A percentile compares a stretch with the other conserved stretches of the same genome.
Conservation (phyloP, 176 grass and related monocot genomes). For the Hsuehochloa calcarea region DNA sequence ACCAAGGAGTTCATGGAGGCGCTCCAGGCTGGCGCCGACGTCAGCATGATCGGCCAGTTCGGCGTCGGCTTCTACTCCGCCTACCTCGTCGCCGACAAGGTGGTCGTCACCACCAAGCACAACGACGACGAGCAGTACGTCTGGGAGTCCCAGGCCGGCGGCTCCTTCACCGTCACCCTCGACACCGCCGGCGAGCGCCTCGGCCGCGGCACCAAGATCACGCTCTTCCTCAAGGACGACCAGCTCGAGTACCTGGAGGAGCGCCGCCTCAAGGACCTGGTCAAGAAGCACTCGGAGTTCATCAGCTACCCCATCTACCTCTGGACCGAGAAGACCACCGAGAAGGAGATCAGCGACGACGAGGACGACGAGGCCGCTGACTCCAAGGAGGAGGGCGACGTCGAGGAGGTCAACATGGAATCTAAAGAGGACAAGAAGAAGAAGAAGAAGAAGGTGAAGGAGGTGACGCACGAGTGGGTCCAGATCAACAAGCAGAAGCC, state of each 20-base stretch:
- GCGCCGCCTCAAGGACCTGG: slow-evolving; percentile 57
- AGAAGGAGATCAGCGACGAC: slow-evolving; percentile 66
- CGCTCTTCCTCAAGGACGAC: slow-evolving; percentile 62
- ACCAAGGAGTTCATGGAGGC: slow-evolving; percentile 77
- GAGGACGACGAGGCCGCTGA: not conserved
- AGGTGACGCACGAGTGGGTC: slow-evolving; percentile 91
- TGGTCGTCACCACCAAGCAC: slow-evolving; percentile 72
- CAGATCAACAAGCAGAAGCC: slow-evolving; percentile 97
- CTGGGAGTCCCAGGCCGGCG: slow-evolving; percentile 63
- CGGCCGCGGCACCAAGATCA: slow-evolving; percentile 66
- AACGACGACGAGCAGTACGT: slow-evolving; percentile 78
- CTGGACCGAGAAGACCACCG: slow-evolving; percentile 63
- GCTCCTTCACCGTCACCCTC: slow-evolving; percentile 56
- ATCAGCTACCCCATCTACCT: slow-evolving; percentile 75
- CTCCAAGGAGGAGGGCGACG: slow-evolving; percentile 34
- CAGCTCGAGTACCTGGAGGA: slow-evolving; percentile 67
- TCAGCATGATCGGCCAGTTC: slow-evolving; percentile 69
- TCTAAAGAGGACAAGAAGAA: slow-evolving; percentile 72
- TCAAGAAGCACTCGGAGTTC: slow-evolving; percentile 70
- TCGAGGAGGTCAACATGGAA: slow-evolving; percentile 26
- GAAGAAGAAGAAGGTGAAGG: slow-evolving; percentile 99
- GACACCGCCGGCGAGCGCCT: slow-evolving; percentile 49
- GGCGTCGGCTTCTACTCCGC: slow-evolving; percentile 64
- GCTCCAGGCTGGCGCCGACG: slow-evolving; percentile 49
- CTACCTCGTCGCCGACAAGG: slow-evolving; percentile 65